Conservation (phyloP, 1,139 yeast genomes). For the Hansenula lynferdii region DNA sequence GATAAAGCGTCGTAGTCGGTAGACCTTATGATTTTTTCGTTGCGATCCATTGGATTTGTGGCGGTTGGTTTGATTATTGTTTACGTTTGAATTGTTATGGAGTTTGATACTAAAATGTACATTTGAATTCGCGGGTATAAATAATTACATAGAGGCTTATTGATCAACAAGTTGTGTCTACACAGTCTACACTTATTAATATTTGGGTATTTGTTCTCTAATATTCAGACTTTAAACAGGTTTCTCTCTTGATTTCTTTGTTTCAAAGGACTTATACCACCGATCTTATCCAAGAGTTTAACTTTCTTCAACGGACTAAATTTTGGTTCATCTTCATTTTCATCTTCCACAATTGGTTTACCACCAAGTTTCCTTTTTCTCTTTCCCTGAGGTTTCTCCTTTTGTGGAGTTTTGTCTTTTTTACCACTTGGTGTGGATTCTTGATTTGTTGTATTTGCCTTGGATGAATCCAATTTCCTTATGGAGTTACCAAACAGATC, state of each 20-base stretch:
- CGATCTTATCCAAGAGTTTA: constrained; percentile 18
- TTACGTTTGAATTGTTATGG: too few species aligned
- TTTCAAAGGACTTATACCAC: constrained; percentile 22
- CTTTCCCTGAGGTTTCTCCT: constrained; percentile 5
- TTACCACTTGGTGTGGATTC: background rate
- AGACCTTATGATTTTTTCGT: constrained; percentile 37
- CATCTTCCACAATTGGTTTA: constrained; percentile 16
- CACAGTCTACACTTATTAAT: too few species aligned
- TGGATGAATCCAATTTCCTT: constrained; percentile 8
- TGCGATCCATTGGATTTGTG: constrained; percentile 4
- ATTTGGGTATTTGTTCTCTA: background rate
- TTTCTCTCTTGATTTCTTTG: constrained; percentile 21
- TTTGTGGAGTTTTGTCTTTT: background rate
- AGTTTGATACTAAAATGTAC: too few species aligned
- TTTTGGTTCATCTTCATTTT: constrained; percentile 13
- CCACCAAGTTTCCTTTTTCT: constrained; percentile 18
- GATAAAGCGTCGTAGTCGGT: constrained; percentile 88
- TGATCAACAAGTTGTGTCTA: too few species aligned
- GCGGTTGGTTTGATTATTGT: background rate
- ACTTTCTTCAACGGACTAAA: constrained; percentile 20
- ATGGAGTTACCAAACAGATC: constrained; percentile 18
- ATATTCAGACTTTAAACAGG: constrained; percentile 14
- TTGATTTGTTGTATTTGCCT: background rate
- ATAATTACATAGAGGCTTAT: too few species aligned
- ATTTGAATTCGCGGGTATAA: too few species aligned